A percentile compares a stretch with the other conserved stretches of the same genome.
Conservation (phyloP, 805 yeast genomes). For the Wickerhamiella lipophila region DNA sequence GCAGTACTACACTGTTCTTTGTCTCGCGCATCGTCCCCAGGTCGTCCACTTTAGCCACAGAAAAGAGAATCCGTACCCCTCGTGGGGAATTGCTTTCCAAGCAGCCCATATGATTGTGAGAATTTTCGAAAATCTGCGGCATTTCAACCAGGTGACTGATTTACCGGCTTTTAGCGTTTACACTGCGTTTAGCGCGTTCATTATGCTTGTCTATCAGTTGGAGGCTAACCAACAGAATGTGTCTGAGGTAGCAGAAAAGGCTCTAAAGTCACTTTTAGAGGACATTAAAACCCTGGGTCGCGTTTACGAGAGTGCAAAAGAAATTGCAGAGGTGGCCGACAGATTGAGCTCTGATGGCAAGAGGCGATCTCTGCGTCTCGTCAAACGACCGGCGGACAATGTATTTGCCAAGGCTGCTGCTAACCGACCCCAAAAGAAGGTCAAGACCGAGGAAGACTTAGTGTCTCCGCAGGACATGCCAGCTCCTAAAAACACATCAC, state of each 20-base stretch:
- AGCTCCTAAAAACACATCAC: background rate
- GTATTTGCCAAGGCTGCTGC: background rate
- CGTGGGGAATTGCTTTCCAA: slow-evolving; percentile 74
- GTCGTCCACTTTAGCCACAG: slow-evolving; percentile 25
- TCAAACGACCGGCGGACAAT: slow-evolving; percentile 5
- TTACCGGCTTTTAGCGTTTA: slow-evolving; percentile 51
- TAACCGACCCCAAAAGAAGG: background rate
- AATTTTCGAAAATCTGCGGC: slow-evolving; percentile 44
- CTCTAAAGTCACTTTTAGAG: slow-evolving; percentile 27
- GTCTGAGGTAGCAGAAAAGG: slow-evolving; percentile 29
- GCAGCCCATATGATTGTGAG: slow-evolving; percentile 65
- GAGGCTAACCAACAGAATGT: slow-evolving; percentile 30
- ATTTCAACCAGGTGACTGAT: slow-evolving; percentile 37
- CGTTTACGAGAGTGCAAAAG: slow-evolving; percentile 13
- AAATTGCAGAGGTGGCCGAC: slow-evolving; percentile 7
- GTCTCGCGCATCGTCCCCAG: slow-evolving; percentile 58
- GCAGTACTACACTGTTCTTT: slow-evolving; percentile 61
- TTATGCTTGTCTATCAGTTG: slow-evolving; percentile 61
- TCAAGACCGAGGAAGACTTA: slow-evolving; percentile 1
- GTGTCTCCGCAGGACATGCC: background rate
- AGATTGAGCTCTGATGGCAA: background rate
- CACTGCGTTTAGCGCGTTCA: slow-evolving; percentile 48
- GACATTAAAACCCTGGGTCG: slow-evolving; percentile 28
- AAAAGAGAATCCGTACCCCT: slow-evolving; percentile 36
- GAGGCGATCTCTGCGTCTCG: slow-evolving; percentile 7